phyloP scores from a whole-genome alignment of 306 rosid species.

The Acacia melanoxylon region DNA sequence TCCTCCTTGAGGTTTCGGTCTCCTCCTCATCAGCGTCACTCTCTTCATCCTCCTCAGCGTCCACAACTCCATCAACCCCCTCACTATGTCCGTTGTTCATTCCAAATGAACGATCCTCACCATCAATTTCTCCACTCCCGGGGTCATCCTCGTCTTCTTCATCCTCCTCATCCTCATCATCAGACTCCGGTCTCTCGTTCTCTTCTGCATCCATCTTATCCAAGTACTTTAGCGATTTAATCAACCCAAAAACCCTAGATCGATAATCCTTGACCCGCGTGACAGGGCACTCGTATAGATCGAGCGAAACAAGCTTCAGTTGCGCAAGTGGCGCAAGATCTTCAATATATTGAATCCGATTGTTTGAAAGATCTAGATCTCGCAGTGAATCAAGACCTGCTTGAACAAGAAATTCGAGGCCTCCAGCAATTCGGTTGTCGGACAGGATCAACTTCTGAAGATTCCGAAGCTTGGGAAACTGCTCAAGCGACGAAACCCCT shows the following conservation, averaged over 20 bases:
- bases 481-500: slow-evolving; percentile 87
- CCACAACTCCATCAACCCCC: slow-evolving; percentile 71
- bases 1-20: slow-evolving; percentile 58
- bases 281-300: slow-evolving; percentile 92
- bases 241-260: slow-evolving; percentile 95
- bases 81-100: slow-evolving; percentile 69
- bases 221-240: slow-evolving; percentile 76
- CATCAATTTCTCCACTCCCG: slow-evolving; percentile 85
- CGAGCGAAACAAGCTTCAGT: slow-evolving; percentile 80
- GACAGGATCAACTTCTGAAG: slow-evolving; percentile 79
- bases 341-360: slow-evolving; percentile 78
- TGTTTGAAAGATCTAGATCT: slow-evolving; percentile 83
- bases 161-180: slow-evolving; percentile 79
- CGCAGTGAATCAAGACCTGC: slow-evolving; percentile 83
- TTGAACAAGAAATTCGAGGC: slow-evolving; percentile 71
- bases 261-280: slow-evolving; percentile 91
- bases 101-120: slow-evolving; percentile 59
- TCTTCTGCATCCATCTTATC: slow-evolving; percentile 96
- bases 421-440: slow-evolving; percentile 86
- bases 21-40: slow-evolving; percentile 93
- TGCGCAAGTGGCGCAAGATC: slow-evolving; percentile 90
- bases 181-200: slow-evolving; percentile 85
- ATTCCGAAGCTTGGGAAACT: slow-evolving; percentile 73
- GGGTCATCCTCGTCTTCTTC: slow-evolving; percentile 86
- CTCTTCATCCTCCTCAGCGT: slow-evolving; percentile 86